Evolutionary conservation across 2,329 filamentous ascomycete species (phyloP), one percentile per base, ranked within the genome.

Genomic region (Endoconidiophora laricicola): DNA sequence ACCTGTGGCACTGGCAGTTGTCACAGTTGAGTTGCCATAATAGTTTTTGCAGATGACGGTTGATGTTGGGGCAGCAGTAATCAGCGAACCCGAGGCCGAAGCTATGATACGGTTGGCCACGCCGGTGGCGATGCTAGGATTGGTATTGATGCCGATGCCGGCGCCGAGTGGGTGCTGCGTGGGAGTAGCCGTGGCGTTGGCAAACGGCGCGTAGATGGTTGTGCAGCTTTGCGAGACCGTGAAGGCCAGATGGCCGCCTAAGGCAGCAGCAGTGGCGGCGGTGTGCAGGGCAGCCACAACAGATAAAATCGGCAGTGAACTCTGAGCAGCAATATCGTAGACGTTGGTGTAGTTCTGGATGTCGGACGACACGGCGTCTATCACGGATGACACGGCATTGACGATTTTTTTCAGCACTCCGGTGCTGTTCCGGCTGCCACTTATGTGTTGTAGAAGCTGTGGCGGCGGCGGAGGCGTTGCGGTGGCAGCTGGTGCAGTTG

Each of bases 201-300:
- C 41, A 33, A 44, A 52, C 2, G 50, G 50, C 22, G 50, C 50
- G 22, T 45, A 52, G 41, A 52, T 48, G 2, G 50, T 52, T 18
- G 42, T 48, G 36, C 50, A 52, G 40, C 37, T 48, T 22, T 44
- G 48, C 10, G 24, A 37, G n/a, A 29, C 18, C 16, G 14, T 40
- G 16, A 26, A 20, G 20, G 37, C 22, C 6, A 22, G 39, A 23
- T 16, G 6, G 20, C 16, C 14, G 10, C 20, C 12, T 14, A 29
- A n/a, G 26, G 20, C 6, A 22, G 12, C 44, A 14, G 18, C 41
- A 43, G n/a, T 43, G 3, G 41, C 41, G 7, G n/a, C 41, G 41
- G 41, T 43, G 22, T 4, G 12, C 14, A 24, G n/a, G 18, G 41
- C 41, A 24, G 20, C 24, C 12, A 24, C 29, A 12, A 29, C 22